Evolutionary conservation across 2,329 filamentous ascomycete species (phyloP), one percentile per base, ranked within the genome.

Genomic region (Xylaria sp.): DNA sequence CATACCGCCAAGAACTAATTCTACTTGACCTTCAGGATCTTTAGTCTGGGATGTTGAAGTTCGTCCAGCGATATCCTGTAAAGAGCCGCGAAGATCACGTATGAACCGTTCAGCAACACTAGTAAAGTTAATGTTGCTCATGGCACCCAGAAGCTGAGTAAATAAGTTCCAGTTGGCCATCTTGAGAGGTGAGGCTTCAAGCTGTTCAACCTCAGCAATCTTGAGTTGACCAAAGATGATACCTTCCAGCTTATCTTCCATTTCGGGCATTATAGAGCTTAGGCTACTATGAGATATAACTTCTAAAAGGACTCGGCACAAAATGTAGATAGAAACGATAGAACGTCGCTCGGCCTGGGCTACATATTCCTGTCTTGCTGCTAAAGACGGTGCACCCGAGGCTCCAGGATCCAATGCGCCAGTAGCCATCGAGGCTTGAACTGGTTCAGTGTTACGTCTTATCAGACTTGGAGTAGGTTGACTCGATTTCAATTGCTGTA

Each of bases 181-280:
- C 72, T 94, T 93, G 27, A 98, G 84, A 0, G 93, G 90, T 0
- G 94, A 97, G 9, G 91, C 85, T 70, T 90, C 84, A 3, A 95
- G 83, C 75, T 94, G 90, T 8, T 97, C 93, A 0, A 92, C 90
- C 69, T 98, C 94, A 8, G 94, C 92, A 54, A 91, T 92, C 77
- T 94, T 97, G 10, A 99, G 85, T 79, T 98, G 96, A n/a, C 91
- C 91, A 79, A 98, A 99, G 63, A 99, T 97, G 69, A 99, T 97
- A 71, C 91, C 93, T 78, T 98, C 95, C 4, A 99, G 85, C 73
- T 97, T 95, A 70, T 96, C 93, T 69, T 97, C 94, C 89, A 98
- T 97, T 74, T 98, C 95, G 1, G 90, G 85, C 5, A 93, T 97
- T 73, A 99, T 93, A 23, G 90, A 92, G 40, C 90, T 86, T 53